phyloP scores from a whole-genome alignment of 2,329 filamentous ascomycete genomes.

The Fusarium secorum region DNA sequence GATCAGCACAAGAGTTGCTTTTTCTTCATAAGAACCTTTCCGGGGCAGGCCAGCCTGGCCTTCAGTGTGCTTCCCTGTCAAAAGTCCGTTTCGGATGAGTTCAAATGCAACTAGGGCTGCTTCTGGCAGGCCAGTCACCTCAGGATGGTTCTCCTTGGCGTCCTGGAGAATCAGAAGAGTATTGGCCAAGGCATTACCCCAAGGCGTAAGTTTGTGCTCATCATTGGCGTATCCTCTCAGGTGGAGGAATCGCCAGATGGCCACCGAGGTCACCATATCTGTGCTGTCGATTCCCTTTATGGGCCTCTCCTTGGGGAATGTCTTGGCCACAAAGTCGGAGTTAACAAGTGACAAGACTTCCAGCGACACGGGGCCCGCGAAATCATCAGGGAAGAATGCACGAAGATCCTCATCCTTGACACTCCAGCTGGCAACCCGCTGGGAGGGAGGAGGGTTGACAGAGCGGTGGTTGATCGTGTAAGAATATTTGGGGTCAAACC shows the following conservation, averaged over 20 bases:
- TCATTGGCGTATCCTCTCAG: constrained; percentile 85
- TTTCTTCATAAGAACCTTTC: constrained; percentile 73
- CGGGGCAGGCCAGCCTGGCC: constrained; percentile 64
- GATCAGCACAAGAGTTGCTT: constrained; percentile 79
- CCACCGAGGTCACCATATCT: constrained; percentile 75
- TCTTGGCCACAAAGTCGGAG: constrained; percentile 72
- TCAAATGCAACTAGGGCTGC: constrained; percentile 85
- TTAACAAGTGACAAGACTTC: constrained; percentile 75
- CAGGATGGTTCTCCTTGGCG: constrained; percentile 54
- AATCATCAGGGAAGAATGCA: constrained; percentile 55
- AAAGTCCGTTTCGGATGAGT: constrained; percentile 77
- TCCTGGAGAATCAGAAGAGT: constrained; percentile 71
- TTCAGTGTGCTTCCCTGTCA: constrained; percentile 73
- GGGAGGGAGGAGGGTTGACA: constrained; percentile 57
- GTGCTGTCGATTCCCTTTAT: constrained; percentile 69
- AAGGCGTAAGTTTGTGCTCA: constrained; percentile 79
- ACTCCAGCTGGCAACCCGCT: constrained; percentile 70
- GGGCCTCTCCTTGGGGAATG: constrained; percentile 65
- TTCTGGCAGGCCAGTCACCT: constrained; percentile 70
- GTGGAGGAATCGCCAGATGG: constrained; percentile 88
- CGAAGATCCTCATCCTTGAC: constrained; percentile 68
- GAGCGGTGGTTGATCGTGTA: constrained; percentile 71
- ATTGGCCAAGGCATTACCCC: constrained; percentile 81
- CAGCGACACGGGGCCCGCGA: constrained; percentile 56
- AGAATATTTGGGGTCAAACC: constrained; percentile 78